Percentiles rank a stretch among this genome's conserved stretches.
Evolutionary conservation across 2,329 filamentous ascomycete species (phyloP).

Genomic region (Geosmithia flava): DNA sequence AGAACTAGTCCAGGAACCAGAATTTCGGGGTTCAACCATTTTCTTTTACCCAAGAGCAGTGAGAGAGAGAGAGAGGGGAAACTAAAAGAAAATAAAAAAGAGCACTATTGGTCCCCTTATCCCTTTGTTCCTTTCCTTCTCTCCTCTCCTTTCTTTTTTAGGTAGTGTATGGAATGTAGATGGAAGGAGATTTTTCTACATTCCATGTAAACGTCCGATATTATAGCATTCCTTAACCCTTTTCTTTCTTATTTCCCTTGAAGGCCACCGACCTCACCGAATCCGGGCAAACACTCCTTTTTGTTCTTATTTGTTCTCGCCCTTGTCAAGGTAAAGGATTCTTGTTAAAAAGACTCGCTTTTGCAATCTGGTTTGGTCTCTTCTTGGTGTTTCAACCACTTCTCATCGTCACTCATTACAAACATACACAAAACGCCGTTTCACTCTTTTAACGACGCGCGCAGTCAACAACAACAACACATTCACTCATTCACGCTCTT

Average conservation of each 20-base stretch:
- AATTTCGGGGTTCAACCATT: too few relatives aligned
- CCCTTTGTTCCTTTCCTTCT: constrained; percentile 5
- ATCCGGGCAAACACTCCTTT: not conserved
- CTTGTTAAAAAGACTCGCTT: too few relatives aligned
- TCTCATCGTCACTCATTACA: too few relatives aligned
- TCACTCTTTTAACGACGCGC: too few relatives aligned
- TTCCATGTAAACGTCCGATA: not conserved
- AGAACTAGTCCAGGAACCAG: too few relatives aligned
- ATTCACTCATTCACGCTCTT: not conserved
- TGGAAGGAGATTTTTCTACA: not conserved
- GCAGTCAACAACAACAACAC: not conserved
- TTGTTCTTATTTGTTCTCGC: not conserved
- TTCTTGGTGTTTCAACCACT: too few relatives aligned
- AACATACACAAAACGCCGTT: too few relatives aligned
- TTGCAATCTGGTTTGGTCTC: too few relatives aligned
- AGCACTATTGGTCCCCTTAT: constrained; percentile 1
- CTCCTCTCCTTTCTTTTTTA: too few relatives aligned
- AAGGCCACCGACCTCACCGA: not conserved
- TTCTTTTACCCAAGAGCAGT: not conserved
- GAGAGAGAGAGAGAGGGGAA: not conserved
- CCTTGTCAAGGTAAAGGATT: not conserved
- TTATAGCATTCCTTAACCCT: not conserved
- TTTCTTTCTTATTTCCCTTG: not conserved
- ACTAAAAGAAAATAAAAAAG: too few relatives aligned
- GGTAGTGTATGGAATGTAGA: not conserved